Evolutionary conservation across 1,139 yeast genomes (phyloP).

Genomic region (Candida sanyaensis): DNA sequence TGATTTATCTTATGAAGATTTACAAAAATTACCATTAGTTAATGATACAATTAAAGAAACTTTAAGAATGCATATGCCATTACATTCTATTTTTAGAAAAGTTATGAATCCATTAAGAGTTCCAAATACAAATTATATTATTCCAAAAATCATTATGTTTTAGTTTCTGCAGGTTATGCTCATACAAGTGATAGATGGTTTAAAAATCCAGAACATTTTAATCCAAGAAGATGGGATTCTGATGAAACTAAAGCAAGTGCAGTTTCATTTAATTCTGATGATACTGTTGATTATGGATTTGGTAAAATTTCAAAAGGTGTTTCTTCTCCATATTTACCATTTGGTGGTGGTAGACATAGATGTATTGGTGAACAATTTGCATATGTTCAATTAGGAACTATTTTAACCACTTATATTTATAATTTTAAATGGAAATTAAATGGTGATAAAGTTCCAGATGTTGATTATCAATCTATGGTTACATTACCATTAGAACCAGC

Average conservation of each 20-base stretch:
- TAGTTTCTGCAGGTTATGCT: conserved; percentile 93
- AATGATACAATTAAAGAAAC: conserved; percentile 90
- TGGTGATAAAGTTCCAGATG: conserved; percentile 63
- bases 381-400: conserved; percentile 86
- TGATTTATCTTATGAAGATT: conserved; percentile 76
- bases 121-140: conserved; percentile 77
- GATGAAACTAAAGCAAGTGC: conserved; percentile 33
- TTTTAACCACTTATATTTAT: conserved; percentile 74
- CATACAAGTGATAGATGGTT: conserved; percentile 76
- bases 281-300: conserved; percentile 86
- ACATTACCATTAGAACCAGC: conserved; percentile 86
- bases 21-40: conserved; percentile 77
- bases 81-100: conserved; percentile 93
- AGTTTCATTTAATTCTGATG: conserved; percentile 30
- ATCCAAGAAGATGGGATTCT: conserved; percentile 89
- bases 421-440: conserved; percentile 76
- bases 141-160: conserved; percentile 89
- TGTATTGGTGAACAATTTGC: conserved; percentile 99
- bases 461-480: conserved; percentile 92
- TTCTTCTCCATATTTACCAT: conserved; percentile 91
- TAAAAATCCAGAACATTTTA: conserved; percentile 68
- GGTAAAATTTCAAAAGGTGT: conserved; percentile 97
- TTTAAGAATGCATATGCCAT: conserved; percentile 91
- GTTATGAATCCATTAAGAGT: conserved; percentile 78
- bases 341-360: conserved; percentile 99